Percentiles rank a stretch among this genome's conserved stretches.
Conservation (phyloP, 2,329 filamentous ascomycete species). For the Penicillium sp. region DNA sequence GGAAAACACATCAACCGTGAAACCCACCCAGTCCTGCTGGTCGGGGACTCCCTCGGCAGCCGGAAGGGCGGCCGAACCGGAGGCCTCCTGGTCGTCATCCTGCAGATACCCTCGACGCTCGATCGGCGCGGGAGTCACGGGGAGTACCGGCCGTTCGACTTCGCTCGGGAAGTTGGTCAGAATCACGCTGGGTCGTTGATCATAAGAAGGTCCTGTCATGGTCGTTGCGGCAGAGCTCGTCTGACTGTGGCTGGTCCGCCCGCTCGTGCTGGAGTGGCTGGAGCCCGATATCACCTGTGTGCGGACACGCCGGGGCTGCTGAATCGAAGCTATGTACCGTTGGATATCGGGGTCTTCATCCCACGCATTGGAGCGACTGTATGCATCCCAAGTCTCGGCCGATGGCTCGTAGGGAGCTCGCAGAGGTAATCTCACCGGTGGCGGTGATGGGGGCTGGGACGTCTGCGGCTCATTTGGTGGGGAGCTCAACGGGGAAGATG, state of each 20-base stretch:
- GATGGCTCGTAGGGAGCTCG: conserved; percentile 14
- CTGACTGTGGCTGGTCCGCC: background rate
- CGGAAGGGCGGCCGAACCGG: conserved; percentile 50
- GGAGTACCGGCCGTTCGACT: conserved; percentile 75
- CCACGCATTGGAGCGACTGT: conserved; percentile 80
- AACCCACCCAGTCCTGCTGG: conserved; percentile 93
- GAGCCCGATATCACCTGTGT: conserved; percentile 34
- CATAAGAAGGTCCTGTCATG: conserved; percentile 11
- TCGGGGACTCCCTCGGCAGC: conserved; percentile 74
- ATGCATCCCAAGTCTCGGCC: conserved; percentile 63
- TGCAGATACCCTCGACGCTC: conserved; percentile 59
- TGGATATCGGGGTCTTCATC: conserved; percentile 85
- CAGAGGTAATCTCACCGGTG: conserved; percentile 1
- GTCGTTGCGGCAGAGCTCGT: conserved; percentile 3
- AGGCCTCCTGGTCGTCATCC: conserved; percentile 26
- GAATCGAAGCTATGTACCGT: conserved; percentile 73
- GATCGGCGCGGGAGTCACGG: conserved; percentile 82
- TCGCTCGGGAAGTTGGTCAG: conserved; percentile 84
- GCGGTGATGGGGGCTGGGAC: background rate
- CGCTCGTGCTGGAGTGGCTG: conserved; percentile 9
- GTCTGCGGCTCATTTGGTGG: conserved; percentile 7
- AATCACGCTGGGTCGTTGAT: conserved; percentile 53
- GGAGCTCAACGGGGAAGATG: conserved; percentile 10
- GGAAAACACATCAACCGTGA: conserved; percentile 43
- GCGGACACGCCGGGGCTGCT: conserved; percentile 54